Conservation (phyloP, 1,284 basidiomycete species). For the Tremellales sp. region DNA sequence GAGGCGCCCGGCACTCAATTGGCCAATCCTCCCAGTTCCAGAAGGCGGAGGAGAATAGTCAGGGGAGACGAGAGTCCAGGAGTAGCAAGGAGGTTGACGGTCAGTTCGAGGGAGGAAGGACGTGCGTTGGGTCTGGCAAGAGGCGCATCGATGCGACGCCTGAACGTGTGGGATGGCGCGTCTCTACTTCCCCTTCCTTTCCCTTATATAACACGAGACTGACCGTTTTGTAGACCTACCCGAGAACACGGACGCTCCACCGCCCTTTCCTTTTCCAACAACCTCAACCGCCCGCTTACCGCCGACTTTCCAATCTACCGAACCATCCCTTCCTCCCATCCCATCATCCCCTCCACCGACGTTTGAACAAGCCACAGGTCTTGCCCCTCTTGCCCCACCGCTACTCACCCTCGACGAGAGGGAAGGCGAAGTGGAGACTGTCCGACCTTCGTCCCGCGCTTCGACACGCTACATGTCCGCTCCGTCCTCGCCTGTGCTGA, state of each 20-base stretch:
- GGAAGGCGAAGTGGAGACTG: neutral
- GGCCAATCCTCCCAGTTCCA: conserved; percentile 4
- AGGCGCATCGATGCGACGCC: conserved; percentile 41
- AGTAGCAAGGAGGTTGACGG: conserved; percentile 21
- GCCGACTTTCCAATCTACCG: conserved; percentile 18
- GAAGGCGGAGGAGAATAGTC: conserved; percentile 28
- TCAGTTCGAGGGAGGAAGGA: conserved; percentile 37
- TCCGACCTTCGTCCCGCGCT: conserved; percentile 12
- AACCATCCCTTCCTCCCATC: conserved; percentile 3
- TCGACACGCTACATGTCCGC: conserved; percentile 29
- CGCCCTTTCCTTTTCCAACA: conserved; percentile 40
- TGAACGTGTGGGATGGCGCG: conserved; percentile 46
- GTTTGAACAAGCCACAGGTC: conserved; percentile 33
- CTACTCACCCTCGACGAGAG: neutral
- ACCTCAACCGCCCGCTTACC: conserved; percentile 26
- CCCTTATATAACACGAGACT: neutral
- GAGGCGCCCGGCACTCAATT: neutral
- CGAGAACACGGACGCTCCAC: conserved; percentile 36
- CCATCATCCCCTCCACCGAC: conserved; percentile 38
- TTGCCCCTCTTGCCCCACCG: conserved; percentile 9
- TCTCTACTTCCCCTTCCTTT: neutral
- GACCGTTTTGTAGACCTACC: conserved; percentile 31
- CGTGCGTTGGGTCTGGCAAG: conserved; percentile 36
- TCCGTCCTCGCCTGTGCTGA: conserved; percentile 17
- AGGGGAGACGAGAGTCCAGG: conserved; percentile 16